Evolutionary conservation across 805 yeast species (phyloP).

Genomic region (Clavispora asparagi): DNA sequence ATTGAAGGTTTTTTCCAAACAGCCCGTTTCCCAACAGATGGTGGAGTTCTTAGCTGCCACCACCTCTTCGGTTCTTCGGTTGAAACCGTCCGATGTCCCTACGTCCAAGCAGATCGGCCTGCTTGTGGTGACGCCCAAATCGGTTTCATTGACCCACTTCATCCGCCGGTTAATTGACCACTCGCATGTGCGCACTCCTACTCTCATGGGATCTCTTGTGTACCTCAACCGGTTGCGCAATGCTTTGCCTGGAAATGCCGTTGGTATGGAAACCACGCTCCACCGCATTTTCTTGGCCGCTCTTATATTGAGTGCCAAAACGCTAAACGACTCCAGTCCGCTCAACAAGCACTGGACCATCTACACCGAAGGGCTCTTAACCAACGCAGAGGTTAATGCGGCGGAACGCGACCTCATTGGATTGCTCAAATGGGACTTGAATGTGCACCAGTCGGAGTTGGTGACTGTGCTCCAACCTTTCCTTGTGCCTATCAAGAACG

Average conservation of each 20-base stretch:
- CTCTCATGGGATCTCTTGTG: constrained; percentile 87
- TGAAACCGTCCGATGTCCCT: constrained; percentile 31
- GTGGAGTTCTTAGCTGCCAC: constrained; percentile 52
- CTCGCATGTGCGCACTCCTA: constrained; percentile 92
- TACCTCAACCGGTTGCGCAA: constrained; percentile 74
- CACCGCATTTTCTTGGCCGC: constrained; percentile 91
- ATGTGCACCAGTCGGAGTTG: constrained; percentile 66
- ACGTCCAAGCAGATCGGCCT: constrained; percentile 5
- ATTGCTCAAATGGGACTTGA: constrained; percentile 80
- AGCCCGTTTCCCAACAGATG: constrained; percentile 55
- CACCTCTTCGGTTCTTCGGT: constrained; percentile 51
- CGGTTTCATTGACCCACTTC: constrained; percentile 47
- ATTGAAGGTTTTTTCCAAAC: constrained; percentile 47
- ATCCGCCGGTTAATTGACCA: constrained; percentile 67
- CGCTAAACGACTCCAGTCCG: constrained; percentile 89
- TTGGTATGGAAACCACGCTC: constrained; percentile 88
- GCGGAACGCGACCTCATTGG: constrained; percentile 85
- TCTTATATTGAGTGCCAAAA: constrained; percentile 86
- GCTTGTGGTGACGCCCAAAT: constrained; percentile 21
- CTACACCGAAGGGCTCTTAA: constrained; percentile 81
- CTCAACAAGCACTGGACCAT: constrained; percentile 94
- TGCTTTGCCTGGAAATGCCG: constrained; percentile 78
- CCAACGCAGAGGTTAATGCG: constrained; percentile 76
- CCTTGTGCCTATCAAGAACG: constrained; percentile 60
- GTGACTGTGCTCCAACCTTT: constrained; percentile 67